phyloP scores from a whole-genome alignment of 1,284 basidiomycete species.

The Melampsora americana region DNA sequence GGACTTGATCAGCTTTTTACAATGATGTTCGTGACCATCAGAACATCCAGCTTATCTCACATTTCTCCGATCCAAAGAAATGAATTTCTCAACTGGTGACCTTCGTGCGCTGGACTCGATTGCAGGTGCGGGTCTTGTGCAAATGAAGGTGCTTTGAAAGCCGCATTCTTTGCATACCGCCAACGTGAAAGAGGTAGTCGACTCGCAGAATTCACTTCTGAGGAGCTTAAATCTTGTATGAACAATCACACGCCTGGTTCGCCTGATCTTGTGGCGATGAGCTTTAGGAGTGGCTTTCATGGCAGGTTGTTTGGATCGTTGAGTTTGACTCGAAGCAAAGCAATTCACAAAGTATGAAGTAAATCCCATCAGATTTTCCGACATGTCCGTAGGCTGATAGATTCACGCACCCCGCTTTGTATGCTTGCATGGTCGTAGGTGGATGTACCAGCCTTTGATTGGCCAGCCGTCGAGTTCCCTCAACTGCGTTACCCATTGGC shows the following conservation, averaged over 20 bases:
- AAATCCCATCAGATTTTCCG: not conserved
- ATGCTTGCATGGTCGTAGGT: constrained; percentile 46
- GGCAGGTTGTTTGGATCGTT: constrained; percentile 59
- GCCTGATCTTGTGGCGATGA: constrained; percentile 59
- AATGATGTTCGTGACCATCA: constrained; percentile 48
- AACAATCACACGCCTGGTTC: constrained; percentile 55
- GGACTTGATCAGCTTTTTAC: constrained; percentile 58
- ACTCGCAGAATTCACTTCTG: constrained; percentile 17
- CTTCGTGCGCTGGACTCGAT: not conserved
- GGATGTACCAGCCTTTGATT: constrained; percentile 62
- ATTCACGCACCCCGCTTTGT: not conserved
- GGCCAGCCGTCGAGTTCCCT: constrained; percentile 60
- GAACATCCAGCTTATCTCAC: not conserved
- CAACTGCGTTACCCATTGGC: constrained; percentile 59
- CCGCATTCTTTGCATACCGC: constrained; percentile 59
- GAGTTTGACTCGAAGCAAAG: constrained; percentile 56
- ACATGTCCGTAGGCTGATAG: not conserved
- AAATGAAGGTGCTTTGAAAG: constrained; percentile 60
- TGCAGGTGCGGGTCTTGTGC: constrained; percentile 41
- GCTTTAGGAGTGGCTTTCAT: constrained; percentile 60
- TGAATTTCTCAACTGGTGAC: not conserved
- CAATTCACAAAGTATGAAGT: constrained; percentile 56
- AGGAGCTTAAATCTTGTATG: constrained; percentile 51
- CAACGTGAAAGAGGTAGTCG: constrained; percentile 54
- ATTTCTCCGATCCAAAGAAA: not conserved